phyloP scores from a whole-genome alignment of 148 eudicot genomes.

The Polygonum maritimum region DNA sequence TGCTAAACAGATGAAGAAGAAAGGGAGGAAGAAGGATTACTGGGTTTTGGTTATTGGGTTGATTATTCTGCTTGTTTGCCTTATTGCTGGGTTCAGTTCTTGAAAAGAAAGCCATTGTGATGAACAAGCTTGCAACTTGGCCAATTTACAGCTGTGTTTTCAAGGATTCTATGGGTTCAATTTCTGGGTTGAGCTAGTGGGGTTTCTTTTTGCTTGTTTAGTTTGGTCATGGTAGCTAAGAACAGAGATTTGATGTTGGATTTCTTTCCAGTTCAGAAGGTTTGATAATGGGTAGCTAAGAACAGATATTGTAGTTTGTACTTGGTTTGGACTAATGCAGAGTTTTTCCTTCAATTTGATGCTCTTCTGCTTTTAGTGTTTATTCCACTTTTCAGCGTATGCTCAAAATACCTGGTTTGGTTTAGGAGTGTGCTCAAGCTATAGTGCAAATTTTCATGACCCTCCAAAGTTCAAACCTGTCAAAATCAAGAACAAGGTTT shows the following conservation, averaged over 20 bases:
- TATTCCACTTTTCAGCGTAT: no score
- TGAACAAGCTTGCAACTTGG: not conserved
- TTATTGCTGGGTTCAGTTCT: conserved; percentile 31
- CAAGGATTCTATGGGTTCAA: no score
- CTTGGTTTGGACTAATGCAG: not conserved
- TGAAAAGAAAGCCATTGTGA: no score
- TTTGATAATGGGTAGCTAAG: no score
- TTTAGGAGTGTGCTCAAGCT: no score
- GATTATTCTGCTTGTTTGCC: conserved; percentile 44
- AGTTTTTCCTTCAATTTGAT: no score
- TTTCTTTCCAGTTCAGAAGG: not conserved
- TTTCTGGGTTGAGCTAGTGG: no score
- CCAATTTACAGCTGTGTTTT: not conserved
- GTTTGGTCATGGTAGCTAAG: not conserved
- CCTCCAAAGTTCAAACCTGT: no score
- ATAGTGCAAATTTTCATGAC: not conserved
- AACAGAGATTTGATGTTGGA: not conserved
- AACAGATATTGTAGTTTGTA: not conserved
- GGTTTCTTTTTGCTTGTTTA: not conserved
- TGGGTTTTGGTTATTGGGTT: conserved; percentile 44
- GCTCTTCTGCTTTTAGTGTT: no score
- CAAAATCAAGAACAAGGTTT: no score
- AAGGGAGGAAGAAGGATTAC: conserved; percentile 28
- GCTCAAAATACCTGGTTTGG: no score
- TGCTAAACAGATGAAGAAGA: conserved; percentile 70